Evolutionary conservation across 2,329 filamentous ascomycete species (phyloP), one percentile per base, ranked within the genome.

Genomic region (Aspergillus sp.): DNA sequence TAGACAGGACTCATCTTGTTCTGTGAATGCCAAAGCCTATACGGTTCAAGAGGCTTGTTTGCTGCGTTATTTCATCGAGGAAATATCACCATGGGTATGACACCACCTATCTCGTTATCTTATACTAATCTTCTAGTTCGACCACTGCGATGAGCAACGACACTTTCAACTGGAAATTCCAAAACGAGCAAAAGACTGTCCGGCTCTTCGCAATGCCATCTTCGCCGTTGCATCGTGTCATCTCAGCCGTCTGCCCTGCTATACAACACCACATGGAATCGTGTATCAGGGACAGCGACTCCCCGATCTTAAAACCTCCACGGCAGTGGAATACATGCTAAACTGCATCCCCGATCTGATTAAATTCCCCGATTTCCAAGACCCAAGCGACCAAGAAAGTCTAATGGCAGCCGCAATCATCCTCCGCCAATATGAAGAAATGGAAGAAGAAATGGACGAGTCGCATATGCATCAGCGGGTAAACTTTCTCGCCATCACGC

Each of bases 381-480:
- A 58, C 29, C 46, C 43, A 0, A 12, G 27, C 1, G 38, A 56
- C 2, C 55, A 59, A 34, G 56, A 59, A 28, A 58, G 53, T 10
- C 50, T 59, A 6, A 58, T 59, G 53, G 53, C 52, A 3, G 54
- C 56, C 1, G 51, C 54, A 1, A 52, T 59, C 1, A 59, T 59
- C 6, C 29, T 59, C 9, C 50, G 54, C 3, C 57, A 58, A 34
- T 58, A 56, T 30, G 54, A 58, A 33, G 53, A 59, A 27, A 55
- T 56, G 43, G 56, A 58, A 37, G 54, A 59, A 29, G 57, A 59
- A 26, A 56, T 60, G 50, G 56, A 60, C 5, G 44, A 53, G 7
- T 42, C 34, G n/a, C 38, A 43, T 13, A 19, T 33, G 1, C 39
- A 50, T 9, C 37, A 44, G 1, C 45, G 43, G 27, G 53, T 55